Base-by-base conservation (phyloP, 257 asterid species). In the Nicotiana undulata region DNA sequence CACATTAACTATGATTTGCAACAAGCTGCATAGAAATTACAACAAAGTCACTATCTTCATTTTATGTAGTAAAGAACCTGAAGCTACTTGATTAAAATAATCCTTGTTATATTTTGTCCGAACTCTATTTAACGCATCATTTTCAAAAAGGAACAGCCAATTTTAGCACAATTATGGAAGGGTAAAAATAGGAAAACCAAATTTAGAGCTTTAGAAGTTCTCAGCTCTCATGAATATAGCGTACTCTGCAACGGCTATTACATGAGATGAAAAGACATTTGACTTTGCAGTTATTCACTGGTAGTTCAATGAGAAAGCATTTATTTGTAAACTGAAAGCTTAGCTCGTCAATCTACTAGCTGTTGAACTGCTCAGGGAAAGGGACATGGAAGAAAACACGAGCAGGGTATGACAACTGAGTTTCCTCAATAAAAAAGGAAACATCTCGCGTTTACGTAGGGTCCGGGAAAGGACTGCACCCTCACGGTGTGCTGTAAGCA, bases 331-430 rank as follows among this genome's bases (percentile, higher is more conserved):
- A 22, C 6, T 70, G 32, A 46, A 13, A 20, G 37, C 40, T 13
- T 72, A 40, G 58, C 22, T 44, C 11, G 20, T 44, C 37, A 70
- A 72, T 72, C 37, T 13, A 46, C 53, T 40, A 46, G 60, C 78
- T 46, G 60, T 46, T 72, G 60, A 72, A 72, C 60, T 46, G 40
- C 78, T 46, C 60, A 72, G 60, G 78, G 60, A 46, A 72, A 72
- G 15, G 40, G 40, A 72, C 37, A 24, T 46, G 40, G 40, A 70
- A 46, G 60, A 46, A 46, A 70, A 72, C 49, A 72, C 4, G 40
- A 72, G n/a, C 78, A 53, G 26, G 1, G 0, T 46, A 46, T 46
- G 78, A 46, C 24, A 72, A 40, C 15, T 12, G 37, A 44, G 4
- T 70, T 70, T 51, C 1, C 56, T 51, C 1, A 0, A 9, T 40